Evolutionary conservation across 163 green algal genomes (phyloP).

Genomic region (Chlamydomonas reinhardtii): DNA sequence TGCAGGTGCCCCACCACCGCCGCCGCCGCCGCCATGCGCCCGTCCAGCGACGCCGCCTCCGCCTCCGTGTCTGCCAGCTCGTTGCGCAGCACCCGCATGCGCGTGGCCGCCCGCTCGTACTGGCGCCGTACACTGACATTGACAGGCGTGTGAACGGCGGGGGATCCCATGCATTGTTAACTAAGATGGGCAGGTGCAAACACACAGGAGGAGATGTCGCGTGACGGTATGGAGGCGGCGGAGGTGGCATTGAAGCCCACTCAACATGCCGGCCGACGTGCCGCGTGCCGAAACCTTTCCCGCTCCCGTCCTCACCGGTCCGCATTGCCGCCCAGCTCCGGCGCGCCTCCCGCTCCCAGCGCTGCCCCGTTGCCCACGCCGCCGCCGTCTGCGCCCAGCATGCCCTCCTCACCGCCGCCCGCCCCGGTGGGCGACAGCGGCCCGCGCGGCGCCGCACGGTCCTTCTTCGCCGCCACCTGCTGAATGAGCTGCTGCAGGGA

Average conservation of each 20-base stretch:
- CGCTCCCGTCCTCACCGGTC: too few relatives aligned
- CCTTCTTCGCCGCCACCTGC: conserved; percentile 51
- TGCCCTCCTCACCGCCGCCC: neutral
- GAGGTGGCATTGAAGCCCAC: too few relatives aligned
- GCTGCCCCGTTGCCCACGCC: neutral
- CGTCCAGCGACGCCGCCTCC: conserved; percentile 37
- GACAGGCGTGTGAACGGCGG: too few relatives aligned
- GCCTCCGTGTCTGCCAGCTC: conserved; percentile 54
- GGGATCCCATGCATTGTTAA: too few relatives aligned
- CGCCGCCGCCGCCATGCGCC: conserved; percentile 17
- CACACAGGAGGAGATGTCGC: too few relatives aligned
- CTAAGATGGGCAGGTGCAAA: too few relatives aligned
- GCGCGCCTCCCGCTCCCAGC: too few relatives aligned
- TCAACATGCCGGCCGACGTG: too few relatives aligned
- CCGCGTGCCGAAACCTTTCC: too few relatives aligned
- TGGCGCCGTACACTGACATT: conserved; percentile 55
- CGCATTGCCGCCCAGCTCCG: neutral
- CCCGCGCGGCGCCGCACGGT: neutral
- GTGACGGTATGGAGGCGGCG: too few relatives aligned
- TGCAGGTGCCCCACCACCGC: conserved; percentile 50
- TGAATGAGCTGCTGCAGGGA: conserved; percentile 68
- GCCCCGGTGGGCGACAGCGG: neutral
- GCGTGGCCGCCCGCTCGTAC: conserved; percentile 46
- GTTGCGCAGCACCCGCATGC: conserved; percentile 62
- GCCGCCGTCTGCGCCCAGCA: neutral